Percentiles rank a stretch among this genome's conserved stretches.
Conservation (phyloP, 768 basidiomycete species). For the Tricholoma furcatifolium region DNA sequence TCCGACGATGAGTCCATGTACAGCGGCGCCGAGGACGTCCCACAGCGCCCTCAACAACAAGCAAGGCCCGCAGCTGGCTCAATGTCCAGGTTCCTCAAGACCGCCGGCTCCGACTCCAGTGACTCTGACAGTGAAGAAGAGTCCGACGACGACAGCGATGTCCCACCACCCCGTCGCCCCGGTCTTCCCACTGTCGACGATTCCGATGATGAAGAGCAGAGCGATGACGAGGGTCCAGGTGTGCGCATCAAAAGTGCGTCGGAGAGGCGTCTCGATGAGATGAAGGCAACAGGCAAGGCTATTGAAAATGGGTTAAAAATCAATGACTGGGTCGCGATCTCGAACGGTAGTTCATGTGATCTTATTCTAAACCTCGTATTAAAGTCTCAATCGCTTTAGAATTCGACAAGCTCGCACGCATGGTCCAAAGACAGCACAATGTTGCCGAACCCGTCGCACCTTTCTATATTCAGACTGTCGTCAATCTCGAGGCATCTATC, state of each 20-base stretch:
- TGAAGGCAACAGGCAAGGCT: conserved; percentile 86
- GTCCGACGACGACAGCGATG: conserved; percentile 55
- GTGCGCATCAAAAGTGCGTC: conserved; percentile 84
- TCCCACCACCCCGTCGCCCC: conserved; percentile 26
- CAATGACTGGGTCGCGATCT: conserved; percentile 94
- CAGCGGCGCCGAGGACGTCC: conserved; percentile 66
- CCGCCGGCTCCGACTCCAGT: conserved; percentile 59
- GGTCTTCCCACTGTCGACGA: conserved; percentile 35
- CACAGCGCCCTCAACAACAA: conserved; percentile 40
- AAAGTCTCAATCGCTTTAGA: conserved; percentile 44
- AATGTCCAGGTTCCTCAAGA: conserved; percentile 80
- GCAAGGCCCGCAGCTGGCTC: conserved; percentile 43
- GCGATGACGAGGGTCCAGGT: conserved; percentile 69
- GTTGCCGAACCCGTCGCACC: conserved; percentile 84
- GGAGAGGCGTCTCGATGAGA: conserved; percentile 91
- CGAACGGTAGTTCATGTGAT: conserved; percentile 54
- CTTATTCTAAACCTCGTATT: conserved; percentile 20
- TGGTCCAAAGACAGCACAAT: conserved; percentile 86
- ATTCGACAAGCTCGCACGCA: conserved; percentile 92
- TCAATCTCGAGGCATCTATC: conserved; percentile 74
- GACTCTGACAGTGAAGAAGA: conserved; percentile 58
- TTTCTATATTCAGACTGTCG: conserved; percentile 76
- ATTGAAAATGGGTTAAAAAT: conserved; percentile 96
- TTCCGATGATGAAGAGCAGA: conserved; percentile 35
- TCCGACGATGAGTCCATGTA: conserved; percentile 81